These are phyloP conservation scores for Neolentinus lepideus DNA, from an alignment of 1,284 basidiomycete genomes.

Conservation along the genomic window DNA sequence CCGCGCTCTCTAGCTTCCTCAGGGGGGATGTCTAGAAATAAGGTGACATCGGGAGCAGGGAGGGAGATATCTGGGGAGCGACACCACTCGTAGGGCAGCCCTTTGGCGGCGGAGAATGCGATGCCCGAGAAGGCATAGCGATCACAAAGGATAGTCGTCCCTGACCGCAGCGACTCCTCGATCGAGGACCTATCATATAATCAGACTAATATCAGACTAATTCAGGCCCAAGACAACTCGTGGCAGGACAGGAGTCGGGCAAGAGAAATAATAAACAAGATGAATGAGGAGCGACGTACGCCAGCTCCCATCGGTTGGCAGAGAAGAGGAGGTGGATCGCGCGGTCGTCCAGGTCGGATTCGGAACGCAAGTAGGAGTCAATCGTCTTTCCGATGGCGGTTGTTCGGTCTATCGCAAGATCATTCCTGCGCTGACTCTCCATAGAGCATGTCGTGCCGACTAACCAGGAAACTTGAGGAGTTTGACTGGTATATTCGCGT, in stretches of 20 bases:
- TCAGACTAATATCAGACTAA: too few species aligned
- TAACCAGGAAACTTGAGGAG: constrained; percentile 85
- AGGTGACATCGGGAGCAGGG: constrained; percentile 81
- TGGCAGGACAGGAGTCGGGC: neutral
- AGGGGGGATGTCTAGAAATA: constrained; percentile 84
- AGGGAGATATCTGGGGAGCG: constrained; percentile 79
- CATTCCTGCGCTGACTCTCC: neutral
- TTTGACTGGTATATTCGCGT: constrained; percentile 33
- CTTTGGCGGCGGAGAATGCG: constrained; percentile 89
- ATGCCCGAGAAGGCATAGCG: constrained; percentile 97
- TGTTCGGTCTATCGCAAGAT: constrained; percentile 64
- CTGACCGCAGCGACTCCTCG: constrained; percentile 49
- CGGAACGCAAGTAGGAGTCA: constrained; percentile 82
- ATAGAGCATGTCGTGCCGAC: constrained; percentile 8
- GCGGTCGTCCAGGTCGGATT: constrained; percentile 84
- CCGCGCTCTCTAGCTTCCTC: constrained; percentile 68
- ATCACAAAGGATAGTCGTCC: constrained; percentile 82
- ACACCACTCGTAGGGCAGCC: constrained; percentile 69
- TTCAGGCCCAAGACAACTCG: too few species aligned
- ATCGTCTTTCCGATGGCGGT: constrained; percentile 93
- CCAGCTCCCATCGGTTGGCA: constrained; percentile 95
- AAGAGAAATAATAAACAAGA: neutral
- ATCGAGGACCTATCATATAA: constrained; percentile 65
- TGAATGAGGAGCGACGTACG: constrained; percentile 51
- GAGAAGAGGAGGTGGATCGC: constrained; percentile 94